Conservation (phyloP, 129 eudicot genomes). For the carrot (Daucus carota) region DNA sequence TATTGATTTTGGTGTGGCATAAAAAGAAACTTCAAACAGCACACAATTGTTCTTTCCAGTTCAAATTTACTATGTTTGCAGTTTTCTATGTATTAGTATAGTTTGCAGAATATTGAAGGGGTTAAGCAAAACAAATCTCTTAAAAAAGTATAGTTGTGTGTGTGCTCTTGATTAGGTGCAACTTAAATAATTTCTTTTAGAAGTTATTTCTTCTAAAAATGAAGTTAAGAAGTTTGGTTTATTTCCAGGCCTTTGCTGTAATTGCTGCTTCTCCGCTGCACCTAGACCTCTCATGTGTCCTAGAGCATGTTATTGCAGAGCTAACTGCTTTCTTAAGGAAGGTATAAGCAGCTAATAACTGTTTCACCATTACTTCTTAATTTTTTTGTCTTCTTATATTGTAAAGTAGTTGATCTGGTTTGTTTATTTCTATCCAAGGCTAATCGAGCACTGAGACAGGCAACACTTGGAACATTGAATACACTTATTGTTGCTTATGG, state of each 20-base stretch:
- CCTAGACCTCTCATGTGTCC: constrained; percentile 81
- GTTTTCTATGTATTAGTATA: too few relatives aligned
- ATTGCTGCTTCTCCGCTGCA: constrained; percentile 90
- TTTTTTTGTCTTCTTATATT: constrained; percentile 4
- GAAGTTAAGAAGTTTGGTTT: neutral
- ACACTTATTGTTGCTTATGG: constrained; percentile 91
- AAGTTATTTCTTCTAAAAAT: neutral
- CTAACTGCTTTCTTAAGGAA: constrained; percentile 87
- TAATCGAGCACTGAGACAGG: constrained; percentile 92
- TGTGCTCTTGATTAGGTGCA: neutral
- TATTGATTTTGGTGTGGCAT: neutral
- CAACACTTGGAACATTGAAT: constrained; percentile 85
- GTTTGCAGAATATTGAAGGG: too few relatives aligned
- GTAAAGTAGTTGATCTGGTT: neutral
- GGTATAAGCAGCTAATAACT: constrained; percentile 28
- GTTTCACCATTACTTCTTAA: neutral
- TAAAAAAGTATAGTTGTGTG: too few relatives aligned
- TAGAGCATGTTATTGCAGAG: constrained; percentile 88
- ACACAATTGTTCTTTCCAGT: neutral
- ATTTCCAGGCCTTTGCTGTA: constrained; percentile 85
- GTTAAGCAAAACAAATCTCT: too few relatives aligned
- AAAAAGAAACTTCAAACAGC: neutral
- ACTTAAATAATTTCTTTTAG: neutral
- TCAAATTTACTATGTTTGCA: too few relatives aligned
- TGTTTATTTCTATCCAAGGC: constrained; percentile 44